These are phyloP conservation scores for Aspergillus sojae DNA, from an alignment of 2,329 filamentous ascomycete genomes.

Conservation along the genomic window DNA sequence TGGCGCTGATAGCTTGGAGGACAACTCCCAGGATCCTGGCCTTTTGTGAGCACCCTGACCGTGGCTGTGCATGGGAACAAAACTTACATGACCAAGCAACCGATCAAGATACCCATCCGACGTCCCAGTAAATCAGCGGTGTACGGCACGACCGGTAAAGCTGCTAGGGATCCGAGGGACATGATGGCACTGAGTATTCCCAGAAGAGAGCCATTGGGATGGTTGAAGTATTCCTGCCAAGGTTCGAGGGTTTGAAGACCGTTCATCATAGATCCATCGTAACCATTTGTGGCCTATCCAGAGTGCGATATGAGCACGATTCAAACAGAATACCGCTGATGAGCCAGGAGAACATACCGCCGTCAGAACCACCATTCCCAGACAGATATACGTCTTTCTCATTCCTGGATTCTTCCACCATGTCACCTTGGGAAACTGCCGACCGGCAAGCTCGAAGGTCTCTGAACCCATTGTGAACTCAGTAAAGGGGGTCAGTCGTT, in stretches of 20 bases:
- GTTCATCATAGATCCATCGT: conserved; percentile 56
- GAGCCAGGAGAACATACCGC: conserved; percentile 15
- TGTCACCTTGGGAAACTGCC: conserved; percentile 26
- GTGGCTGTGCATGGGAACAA: background rate
- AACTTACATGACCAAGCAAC: conserved; percentile 24
- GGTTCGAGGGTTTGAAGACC: conserved; percentile 48
- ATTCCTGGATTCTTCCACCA: conserved; percentile 29
- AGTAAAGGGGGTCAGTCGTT: background rate
- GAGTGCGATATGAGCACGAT: background rate
- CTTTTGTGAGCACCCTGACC: background rate
- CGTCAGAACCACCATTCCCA: conserved; percentile 25
- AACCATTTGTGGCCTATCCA: conserved; percentile 46
- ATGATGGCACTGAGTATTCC: conserved; percentile 53
- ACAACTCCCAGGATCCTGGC: conserved; percentile 30
- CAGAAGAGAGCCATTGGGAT: conserved; percentile 38
- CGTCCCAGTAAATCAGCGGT: conserved; percentile 52
- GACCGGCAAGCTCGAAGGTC: conserved; percentile 25
- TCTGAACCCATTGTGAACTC: conserved; percentile 15
- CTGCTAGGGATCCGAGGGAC: conserved; percentile 52
- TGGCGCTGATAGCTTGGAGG: conserved; percentile 30
- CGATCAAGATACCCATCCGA: conserved; percentile 50
- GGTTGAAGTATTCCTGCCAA: conserved; percentile 45
- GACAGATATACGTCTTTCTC: conserved; percentile 26
- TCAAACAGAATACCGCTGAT: background rate
- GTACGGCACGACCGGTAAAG: conserved; percentile 53